Percentiles rank a stretch among this genome's conserved stretches.
These are phyloP conservation scores for Neofusicoccum parvum DNA, from an alignment of 2,329 filamentous ascomycete genomes.

Conservation along the genomic window DNA sequence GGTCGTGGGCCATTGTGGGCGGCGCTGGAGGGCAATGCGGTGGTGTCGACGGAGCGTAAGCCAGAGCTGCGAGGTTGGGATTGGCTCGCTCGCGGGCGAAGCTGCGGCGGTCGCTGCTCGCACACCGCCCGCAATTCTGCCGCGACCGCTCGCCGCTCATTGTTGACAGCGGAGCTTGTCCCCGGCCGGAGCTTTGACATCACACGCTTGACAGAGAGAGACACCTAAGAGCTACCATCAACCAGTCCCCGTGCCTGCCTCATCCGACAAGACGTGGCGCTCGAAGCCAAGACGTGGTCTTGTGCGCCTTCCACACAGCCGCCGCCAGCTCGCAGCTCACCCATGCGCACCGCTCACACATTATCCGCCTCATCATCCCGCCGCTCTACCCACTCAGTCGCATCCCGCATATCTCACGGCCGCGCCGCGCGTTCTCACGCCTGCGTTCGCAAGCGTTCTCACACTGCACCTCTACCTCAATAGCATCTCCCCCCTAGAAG, in stretches of 20 bases:
- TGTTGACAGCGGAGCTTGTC: slow-evolving; percentile 4
- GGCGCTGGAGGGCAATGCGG: slow-evolving; percentile 1
- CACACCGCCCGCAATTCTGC: slow-evolving; percentile 9
- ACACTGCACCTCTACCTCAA: neutral
- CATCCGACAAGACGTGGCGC: neutral
- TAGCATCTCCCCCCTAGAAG: neutral
- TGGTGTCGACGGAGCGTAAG: slow-evolving; percentile 12
- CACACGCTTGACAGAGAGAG: neutral
- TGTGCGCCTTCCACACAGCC: neutral
- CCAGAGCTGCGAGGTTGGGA: slow-evolving; percentile 8
- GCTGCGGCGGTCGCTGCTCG: neutral
- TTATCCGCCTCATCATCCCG: slow-evolving; percentile 15
- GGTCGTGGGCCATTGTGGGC: slow-evolving; percentile 40
- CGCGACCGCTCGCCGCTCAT: neutral
- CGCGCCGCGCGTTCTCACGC: neutral
- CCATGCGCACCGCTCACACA: slow-evolving; percentile 4
- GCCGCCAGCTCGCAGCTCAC: neutral
- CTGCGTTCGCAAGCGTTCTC: neutral
- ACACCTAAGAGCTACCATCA: too few relatives aligned
- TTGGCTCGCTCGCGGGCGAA: slow-evolving; percentile 6
- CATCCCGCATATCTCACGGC: neutral
- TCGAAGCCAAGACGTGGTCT: neutral
- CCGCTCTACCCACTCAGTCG: neutral
- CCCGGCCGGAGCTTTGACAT: slow-evolving; percentile 8
- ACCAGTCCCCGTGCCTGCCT: neutral